Percentiles rank a stretch among this genome's conserved stretches.
Conservation (phyloP, 345 rosid genomes). For the Gossypium raimondii region DNA sequence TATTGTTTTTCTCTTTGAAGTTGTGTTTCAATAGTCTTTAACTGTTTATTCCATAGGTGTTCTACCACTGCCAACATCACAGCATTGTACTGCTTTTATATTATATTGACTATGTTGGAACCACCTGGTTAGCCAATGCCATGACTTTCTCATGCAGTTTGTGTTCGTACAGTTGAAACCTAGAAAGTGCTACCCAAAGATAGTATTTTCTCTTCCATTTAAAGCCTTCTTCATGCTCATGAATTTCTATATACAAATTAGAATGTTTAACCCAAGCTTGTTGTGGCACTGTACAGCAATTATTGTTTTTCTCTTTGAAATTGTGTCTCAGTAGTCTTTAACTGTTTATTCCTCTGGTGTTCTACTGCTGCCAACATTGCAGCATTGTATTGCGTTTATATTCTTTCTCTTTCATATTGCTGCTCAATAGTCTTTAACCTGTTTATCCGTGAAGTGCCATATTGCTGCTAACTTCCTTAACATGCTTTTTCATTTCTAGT, state of each 20-base stretch:
- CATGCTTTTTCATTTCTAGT: background rate
- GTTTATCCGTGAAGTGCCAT: background rate
- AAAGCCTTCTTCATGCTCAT: background rate
- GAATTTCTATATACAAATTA: background rate
- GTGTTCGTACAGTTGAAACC: background rate
- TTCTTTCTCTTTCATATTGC: background rate
- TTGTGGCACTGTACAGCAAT: background rate
- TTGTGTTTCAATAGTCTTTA: background rate
- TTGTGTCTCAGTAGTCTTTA: background rate
- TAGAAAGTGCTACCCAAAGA: background rate
- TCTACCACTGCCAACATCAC: background rate
- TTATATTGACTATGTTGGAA: background rate
- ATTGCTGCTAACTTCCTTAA: slow-evolving; percentile 1
- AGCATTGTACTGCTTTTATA: background rate
- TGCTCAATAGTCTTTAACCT: background rate
- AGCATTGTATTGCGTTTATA: background rate
- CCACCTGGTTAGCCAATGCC: background rate
- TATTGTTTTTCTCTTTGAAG: background rate
- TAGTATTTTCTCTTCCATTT: background rate
- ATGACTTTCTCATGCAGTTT: background rate
- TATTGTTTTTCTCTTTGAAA: background rate
- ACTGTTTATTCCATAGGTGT: background rate
- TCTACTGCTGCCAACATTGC: background rate
- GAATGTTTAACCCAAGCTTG: background rate
- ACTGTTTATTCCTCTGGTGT: background rate